Percentiles rank a stretch among this genome's conserved stretches.
Conservation (phyloP, 768 basidiomycete genomes). For the Suillus sp. region DNA sequence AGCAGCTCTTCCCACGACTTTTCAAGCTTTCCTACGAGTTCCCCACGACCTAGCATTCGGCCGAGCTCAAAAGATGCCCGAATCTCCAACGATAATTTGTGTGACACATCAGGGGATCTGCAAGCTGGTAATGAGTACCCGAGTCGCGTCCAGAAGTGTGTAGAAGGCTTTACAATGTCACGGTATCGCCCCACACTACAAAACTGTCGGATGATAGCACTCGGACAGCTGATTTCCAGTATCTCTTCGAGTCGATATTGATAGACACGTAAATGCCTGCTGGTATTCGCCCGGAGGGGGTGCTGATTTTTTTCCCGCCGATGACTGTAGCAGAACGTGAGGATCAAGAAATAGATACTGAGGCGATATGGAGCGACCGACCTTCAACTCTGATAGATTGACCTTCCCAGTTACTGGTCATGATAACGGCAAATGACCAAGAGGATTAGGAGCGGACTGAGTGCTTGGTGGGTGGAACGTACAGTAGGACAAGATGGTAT, state of each 20-base stretch:
- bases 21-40: not conserved
- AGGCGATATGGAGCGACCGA: not conserved
- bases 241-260: not conserved
- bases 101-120: not conserved
- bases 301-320: not conserved
- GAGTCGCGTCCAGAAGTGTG: not conserved
- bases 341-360: not conserved
- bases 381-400: slow-evolving; percentile 2
- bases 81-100: not conserved
- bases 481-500: not conserved
- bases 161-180: not conserved
- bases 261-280: not conserved
- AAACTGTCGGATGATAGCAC: not conserved
- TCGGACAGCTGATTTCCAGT: not conserved
- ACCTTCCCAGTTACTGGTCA: not conserved
- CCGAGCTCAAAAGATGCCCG: slow-evolving; percentile 1
- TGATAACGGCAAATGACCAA: not conserved
- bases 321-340: not conserved
- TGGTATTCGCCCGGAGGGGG: not conserved
- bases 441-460: not conserved
- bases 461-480: not conserved
- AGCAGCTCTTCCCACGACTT: not conserved
- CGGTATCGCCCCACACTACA: not conserved
- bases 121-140: not conserved
- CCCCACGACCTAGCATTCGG: slow-evolving; percentile 1